Evolutionary conservation across 2,329 filamentous ascomycete species (phyloP).

Genomic region (Fusarium sp.): DNA sequence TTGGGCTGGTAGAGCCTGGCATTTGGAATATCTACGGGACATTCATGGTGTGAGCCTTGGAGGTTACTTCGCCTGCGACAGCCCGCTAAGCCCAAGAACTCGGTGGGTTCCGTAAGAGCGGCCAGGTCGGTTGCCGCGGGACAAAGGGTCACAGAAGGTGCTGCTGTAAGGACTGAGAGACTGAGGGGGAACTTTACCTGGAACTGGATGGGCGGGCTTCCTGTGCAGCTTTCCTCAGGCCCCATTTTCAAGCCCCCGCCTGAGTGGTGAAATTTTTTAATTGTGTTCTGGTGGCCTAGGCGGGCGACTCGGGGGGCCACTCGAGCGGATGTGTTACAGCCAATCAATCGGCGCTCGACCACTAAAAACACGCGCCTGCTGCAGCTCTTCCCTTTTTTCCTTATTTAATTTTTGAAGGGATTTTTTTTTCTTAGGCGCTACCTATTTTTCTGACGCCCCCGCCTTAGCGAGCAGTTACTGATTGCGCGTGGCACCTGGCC

Average conservation of each 20-base stretch:
- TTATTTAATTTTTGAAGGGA: constrained; percentile 15
- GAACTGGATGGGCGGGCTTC: background rate
- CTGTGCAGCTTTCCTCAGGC: constrained; percentile 18
- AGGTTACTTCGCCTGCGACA: constrained; percentile 10
- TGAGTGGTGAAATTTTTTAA: constrained; percentile 28
- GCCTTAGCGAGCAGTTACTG: constrained; percentile 44
- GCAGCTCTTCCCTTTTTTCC: constrained; percentile 40
- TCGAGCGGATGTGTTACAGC: constrained; percentile 17
- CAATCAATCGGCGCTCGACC: constrained; percentile 26
- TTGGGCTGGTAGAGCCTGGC: background rate
- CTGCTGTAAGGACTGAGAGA: constrained; percentile 18
- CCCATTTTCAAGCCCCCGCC: constrained; percentile 38
- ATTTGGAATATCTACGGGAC: background rate
- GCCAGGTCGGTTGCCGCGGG: constrained; percentile 17
- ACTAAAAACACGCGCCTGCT: constrained; percentile 39
- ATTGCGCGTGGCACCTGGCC: constrained; percentile 48
- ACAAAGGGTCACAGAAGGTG: background rate
- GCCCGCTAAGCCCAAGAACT: background rate
- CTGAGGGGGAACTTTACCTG: background rate
- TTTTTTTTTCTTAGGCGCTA: constrained; percentile 30
- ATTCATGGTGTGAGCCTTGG: background rate
- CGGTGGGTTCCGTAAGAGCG: background rate
- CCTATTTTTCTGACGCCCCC: constrained; percentile 35
- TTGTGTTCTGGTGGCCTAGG: constrained; percentile 22
- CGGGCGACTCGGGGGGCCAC: constrained; percentile 21